Evolutionary conservation across 2,329 filamentous ascomycete species (phyloP).

Genomic region (Nigrospora osmanthi): DNA sequence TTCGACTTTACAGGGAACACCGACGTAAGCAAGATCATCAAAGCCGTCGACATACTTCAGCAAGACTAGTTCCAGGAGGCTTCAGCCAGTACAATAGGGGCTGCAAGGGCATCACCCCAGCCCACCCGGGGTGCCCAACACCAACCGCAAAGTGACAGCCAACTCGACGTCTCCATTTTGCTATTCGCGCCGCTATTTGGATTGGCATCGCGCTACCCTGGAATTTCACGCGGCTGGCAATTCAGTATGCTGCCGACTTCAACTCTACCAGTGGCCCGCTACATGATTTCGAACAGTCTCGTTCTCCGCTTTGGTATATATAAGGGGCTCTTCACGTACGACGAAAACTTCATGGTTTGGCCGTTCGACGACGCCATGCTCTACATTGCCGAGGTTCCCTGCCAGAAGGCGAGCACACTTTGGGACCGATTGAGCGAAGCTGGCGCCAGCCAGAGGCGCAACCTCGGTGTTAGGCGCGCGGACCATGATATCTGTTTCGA

Average conservation of each 20-base stretch:
- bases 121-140: conserved; percentile 27
- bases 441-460: conserved; percentile 31
- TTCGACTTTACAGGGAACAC: conserved; percentile 91
- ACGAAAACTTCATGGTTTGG: conserved; percentile 78
- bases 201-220: conserved; percentile 84
- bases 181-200: conserved; percentile 68
- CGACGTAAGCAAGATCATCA: conserved; percentile 72
- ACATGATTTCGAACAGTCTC: conserved; percentile 77
- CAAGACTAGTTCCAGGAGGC: conserved; percentile 85
- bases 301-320: conserved; percentile 92
- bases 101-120: conserved; percentile 23
- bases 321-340: conserved; percentile 80
- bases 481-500: conserved; percentile 39
- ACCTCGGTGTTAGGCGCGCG: conserved; percentile 26
- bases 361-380: conserved; percentile 78
- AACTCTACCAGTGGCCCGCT: too few relatives aligned
- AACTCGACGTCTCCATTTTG: conserved; percentile 46
- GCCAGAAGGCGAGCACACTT: conserved; percentile 58
- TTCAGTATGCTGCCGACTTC: too few relatives aligned
- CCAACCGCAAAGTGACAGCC: conserved; percentile 22
- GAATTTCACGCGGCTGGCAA: conserved; percentile 72
- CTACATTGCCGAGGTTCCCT: conserved; percentile 75
- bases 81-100: conserved; percentile 45
- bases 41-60: conserved; percentile 70
- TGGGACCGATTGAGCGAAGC: conserved; percentile 51